phyloP scores from a whole-genome alignment of 331 rosid species.

The Telfairia occidentalis region DNA sequence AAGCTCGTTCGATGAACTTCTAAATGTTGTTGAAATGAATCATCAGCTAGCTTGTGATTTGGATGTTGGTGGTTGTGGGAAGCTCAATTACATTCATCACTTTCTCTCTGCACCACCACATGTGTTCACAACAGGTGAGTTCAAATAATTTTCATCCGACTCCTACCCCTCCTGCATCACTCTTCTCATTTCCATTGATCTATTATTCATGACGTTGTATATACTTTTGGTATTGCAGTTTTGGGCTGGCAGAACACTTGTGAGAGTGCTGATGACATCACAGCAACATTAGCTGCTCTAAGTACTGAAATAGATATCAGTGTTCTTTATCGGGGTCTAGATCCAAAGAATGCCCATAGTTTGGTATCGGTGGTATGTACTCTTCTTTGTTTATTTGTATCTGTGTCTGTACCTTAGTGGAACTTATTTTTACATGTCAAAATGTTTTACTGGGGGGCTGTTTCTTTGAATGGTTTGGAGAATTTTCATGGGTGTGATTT shows the following conservation, averaged over 20 bases:
- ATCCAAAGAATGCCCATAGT: conserved; percentile 49
- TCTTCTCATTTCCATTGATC: not conserved
- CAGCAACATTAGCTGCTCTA: conserved; percentile 64
- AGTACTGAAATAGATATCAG: conserved; percentile 64
- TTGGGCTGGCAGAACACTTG: conserved; percentile 93
- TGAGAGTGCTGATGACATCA: conserved; percentile 75
- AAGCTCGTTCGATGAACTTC: conserved; percentile 68
- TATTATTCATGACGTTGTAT: not conserved
- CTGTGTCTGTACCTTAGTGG: conserved; percentile 44
- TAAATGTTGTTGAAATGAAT: conserved; percentile 79
- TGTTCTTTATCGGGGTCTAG: conserved; percentile 80
- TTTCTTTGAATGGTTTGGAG: not conserved
- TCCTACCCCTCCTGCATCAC: not conserved
- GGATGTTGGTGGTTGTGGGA: conserved; percentile 84
- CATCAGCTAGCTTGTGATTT: conserved; percentile 85
- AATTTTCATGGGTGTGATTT: not conserved
- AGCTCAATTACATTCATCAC: conserved; percentile 81
- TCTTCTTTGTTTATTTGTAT: conserved; percentile 25
- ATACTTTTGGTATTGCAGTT: conserved; percentile 41
- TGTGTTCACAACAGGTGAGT: conserved; percentile 80
- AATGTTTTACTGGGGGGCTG: not conserved
- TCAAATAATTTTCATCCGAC: conserved; percentile 8
- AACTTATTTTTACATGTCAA: not conserved
- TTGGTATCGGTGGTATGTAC: conserved; percentile 93
- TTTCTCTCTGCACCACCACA: conserved; percentile 73